A percentile compares a stretch with the other conserved stretches of the same genome.
These are phyloP conservation scores for Pseudopithomyces maydicus DNA, from an alignment of 2,329 filamentous ascomycete genomes.

Conservation along the genomic window DNA sequence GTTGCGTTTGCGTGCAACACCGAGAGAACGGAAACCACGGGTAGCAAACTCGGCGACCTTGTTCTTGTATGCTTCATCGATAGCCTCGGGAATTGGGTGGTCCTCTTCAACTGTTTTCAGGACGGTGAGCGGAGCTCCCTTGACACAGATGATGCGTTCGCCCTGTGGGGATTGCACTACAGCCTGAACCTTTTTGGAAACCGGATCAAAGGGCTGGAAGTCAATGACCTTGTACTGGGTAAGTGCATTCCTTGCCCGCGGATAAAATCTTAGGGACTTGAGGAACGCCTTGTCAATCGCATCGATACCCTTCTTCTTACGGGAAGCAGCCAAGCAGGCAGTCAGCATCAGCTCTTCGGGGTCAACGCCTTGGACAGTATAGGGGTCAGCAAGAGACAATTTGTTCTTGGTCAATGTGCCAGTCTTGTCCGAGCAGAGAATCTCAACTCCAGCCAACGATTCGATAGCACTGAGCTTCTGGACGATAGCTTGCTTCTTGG, in stretches of 20 bases:
- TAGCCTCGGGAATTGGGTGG: conserved; percentile 74
- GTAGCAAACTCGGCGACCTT: conserved; percentile 90
- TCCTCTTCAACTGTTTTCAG: conserved; percentile 87
- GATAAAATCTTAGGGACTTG: conserved; percentile 82
- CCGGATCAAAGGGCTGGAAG: conserved; percentile 88
- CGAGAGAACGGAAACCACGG: conserved; percentile 91
- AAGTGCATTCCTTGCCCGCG: conserved; percentile 78
- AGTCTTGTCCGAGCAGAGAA: conserved; percentile 93
- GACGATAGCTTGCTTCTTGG: conserved; percentile 91
- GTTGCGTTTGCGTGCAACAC: conserved; percentile 87
- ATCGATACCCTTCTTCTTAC: conserved; percentile 95
- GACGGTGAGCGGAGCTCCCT: conserved; percentile 87
- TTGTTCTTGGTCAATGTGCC: conserved; percentile 95
- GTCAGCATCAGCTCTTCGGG: conserved; percentile 90
- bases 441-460: conserved; percentile 89
- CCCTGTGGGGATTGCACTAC: conserved; percentile 82
- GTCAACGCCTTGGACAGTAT: conserved; percentile 79
- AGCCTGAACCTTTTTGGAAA: conserved; percentile 90
- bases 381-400: conserved; percentile 84
- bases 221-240: conserved; percentile 84
- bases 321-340: conserved; percentile 85
- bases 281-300: conserved; percentile 95
- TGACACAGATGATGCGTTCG: conserved; percentile 85
- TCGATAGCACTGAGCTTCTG: conserved; percentile 92
- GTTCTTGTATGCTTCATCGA: conserved; percentile 87